Percentiles rank a stretch among this genome's conserved stretches.
Conservation (phyloP, 106 monocot species). For the Xerophyta viscosa region DNA sequence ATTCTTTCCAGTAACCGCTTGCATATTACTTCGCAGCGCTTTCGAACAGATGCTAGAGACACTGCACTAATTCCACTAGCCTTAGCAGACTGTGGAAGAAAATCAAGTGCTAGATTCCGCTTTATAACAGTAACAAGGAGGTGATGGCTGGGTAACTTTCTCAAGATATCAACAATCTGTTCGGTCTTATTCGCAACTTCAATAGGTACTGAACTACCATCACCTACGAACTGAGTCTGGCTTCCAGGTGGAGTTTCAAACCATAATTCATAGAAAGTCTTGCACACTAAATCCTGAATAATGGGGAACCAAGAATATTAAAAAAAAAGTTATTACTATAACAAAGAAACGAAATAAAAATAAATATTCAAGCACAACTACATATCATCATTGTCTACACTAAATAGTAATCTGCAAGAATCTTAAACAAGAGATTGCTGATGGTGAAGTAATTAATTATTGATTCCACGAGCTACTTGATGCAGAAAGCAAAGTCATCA, state of each 20-base stretch:
- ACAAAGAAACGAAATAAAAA: not conserved
- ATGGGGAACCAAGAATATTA: too few species aligned
- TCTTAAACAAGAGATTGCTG: too few species aligned
- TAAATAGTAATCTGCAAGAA: too few species aligned
- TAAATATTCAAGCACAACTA: not conserved
- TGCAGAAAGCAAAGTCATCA: too few species aligned
- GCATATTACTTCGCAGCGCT: slow-evolving; percentile 91
- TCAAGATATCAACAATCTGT: slow-evolving; percentile 90
- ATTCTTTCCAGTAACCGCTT: slow-evolving; percentile 85
- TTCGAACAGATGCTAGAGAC: slow-evolving; percentile 64
- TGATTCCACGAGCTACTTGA: too few species aligned
- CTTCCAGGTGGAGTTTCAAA: slow-evolving; percentile 85
- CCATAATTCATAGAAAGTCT: slow-evolving; percentile 98
- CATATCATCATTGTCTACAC: too few species aligned
- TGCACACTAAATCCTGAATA: slow-evolving; percentile 84
- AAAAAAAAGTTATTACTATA: not conserved
- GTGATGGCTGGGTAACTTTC: slow-evolving; percentile 74
- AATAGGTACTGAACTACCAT: slow-evolving; percentile 85
- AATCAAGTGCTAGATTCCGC: slow-evolving; percentile 87
- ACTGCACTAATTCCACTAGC: slow-evolving; percentile 62
- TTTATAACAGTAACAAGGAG: slow-evolving; percentile 81
- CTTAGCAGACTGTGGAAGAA: slow-evolving; percentile 92
- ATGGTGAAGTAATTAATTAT: too few species aligned
- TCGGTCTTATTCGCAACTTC: slow-evolving; percentile 96
- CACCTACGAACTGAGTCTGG: slow-evolving; percentile 72